Conservation (phyloP, 768 basidiomycete species). For the Termitomyces sp. region DNA sequence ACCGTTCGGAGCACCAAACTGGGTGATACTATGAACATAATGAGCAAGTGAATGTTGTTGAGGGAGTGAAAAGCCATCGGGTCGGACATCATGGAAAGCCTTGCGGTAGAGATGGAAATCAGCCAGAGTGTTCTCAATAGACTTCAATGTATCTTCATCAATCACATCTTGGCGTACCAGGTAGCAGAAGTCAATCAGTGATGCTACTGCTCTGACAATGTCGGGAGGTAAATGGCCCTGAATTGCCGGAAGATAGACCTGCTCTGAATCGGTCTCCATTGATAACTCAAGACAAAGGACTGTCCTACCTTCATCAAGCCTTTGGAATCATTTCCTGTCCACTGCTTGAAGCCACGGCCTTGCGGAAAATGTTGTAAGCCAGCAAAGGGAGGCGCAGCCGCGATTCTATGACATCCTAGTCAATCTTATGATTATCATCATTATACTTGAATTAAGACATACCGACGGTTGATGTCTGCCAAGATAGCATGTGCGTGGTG, state of each 20-base stretch:
- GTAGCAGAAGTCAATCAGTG: conserved; percentile 1
- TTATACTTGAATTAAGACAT: too few species aligned
- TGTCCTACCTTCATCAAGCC: conserved; percentile 30
- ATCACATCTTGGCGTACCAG: not conserved
- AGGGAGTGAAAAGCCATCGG: not conserved
- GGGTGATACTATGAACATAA: not conserved
- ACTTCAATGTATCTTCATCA: not conserved
- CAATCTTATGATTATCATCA: too few species aligned
- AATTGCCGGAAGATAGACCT: not conserved
- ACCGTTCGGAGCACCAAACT: conserved; percentile 6
- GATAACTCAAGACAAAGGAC: too few species aligned
- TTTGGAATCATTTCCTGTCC: conserved; percentile 18
- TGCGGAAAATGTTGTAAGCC: too few species aligned
- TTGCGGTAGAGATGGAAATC: not conserved
- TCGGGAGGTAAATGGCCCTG: not conserved
- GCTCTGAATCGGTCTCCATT: too few species aligned
- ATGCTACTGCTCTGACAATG: not conserved
- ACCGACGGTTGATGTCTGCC: too few species aligned
- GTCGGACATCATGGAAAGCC: not conserved
- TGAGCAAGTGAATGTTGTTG: not conserved
- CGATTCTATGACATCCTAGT: too few species aligned
- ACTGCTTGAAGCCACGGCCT: conserved; percentile 1
- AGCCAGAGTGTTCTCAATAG: not conserved
- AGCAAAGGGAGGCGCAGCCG: too few species aligned
- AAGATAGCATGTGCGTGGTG: too few species aligned